phyloP scores from a whole-genome alignment of 257 asterid genomes.

The Oldenlandia corymbosa region DNA sequence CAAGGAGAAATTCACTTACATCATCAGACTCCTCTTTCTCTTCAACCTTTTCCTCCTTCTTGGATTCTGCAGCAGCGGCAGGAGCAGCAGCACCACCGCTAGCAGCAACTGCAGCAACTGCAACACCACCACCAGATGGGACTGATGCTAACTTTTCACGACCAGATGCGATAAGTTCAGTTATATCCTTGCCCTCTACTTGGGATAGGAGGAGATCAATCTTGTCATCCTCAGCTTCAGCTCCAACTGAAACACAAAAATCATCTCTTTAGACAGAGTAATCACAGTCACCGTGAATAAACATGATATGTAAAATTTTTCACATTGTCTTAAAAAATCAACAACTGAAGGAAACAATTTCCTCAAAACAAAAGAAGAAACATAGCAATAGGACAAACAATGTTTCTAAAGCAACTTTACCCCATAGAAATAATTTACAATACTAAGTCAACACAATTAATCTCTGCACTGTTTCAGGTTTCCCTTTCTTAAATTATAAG shows the following conservation, averaged over 20 bases:
- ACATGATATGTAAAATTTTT: no score
- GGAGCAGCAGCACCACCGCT: conserved; percentile 16
- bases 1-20: neutral
- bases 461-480: no score
- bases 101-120: conserved; percentile 8
- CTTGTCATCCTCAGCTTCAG: conserved; percentile 22
- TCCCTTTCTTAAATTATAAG: no score
- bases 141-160: conserved; percentile 26
- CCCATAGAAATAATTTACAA: neutral
- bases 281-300: neutral
- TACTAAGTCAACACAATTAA: no score
- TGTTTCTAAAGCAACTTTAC: neutral
- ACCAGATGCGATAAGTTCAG: conserved; percentile 29
- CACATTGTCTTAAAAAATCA: neutral
- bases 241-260: conserved; percentile 16
- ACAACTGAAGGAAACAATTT: neutral
- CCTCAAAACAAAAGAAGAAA: neutral
- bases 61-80: conserved; percentile 10
- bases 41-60: conserved; percentile 18
- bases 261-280: neutral
- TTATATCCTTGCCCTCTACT: conserved; percentile 24
- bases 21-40: conserved; percentile 29
- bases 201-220: conserved; percentile 23
- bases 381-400: neutral
- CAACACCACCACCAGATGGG: conserved; percentile 23